Evolutionary conservation across 164 flowering plant genomes (phyloP), one percentile per base, ranked within the genome.

Genomic region (Annona cherimola): DNA sequence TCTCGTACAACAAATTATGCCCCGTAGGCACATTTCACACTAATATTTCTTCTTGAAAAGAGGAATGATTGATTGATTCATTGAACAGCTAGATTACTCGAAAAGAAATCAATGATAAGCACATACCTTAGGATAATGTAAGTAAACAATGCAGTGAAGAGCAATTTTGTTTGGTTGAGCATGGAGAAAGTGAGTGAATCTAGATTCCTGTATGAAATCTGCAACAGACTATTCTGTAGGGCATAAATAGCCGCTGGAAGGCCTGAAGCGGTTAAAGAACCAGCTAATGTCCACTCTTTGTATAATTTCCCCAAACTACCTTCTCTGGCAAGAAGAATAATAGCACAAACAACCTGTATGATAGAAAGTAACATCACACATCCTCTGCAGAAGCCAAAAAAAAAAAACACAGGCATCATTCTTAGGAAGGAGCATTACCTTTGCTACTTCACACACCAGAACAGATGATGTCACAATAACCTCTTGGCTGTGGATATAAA

Each of bases 211-310:
- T 93, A 96, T 61, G 99, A 89, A 57, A 96, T 93, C 84, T 96
- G 98, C 81, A 96, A 83, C 89, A 96, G 85, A 76, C 97, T 93
- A 78, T 96, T 96, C 76, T 96, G 99, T 66, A 96, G 76, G 18
- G 99, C 98, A 80, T 96, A 96, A 63, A 93, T 93, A 61, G 95
- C 97, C 12, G 99, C 99, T 61, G 98, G 99, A 71, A 96, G 88
- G 64, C 88, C 97, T 59, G 99, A 93, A 66, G 95, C 92, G 72
- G 94, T 89, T 79, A 96, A 76, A 4, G 97, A 87, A 64, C 93
- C 94, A 77, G 86, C 75, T 80, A 96, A 81, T 64, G 91, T 88
- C 99, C 99, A 93, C 72, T 96, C 86, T 14, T 81, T 86, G 79
- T 26, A 87, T 62, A 82, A 39, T 77, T 73, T 87, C 82, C 74